Evolutionary conservation across 768 basidiomycete genomes (phyloP).

Genomic region (Kwoniella shandongensis): DNA sequence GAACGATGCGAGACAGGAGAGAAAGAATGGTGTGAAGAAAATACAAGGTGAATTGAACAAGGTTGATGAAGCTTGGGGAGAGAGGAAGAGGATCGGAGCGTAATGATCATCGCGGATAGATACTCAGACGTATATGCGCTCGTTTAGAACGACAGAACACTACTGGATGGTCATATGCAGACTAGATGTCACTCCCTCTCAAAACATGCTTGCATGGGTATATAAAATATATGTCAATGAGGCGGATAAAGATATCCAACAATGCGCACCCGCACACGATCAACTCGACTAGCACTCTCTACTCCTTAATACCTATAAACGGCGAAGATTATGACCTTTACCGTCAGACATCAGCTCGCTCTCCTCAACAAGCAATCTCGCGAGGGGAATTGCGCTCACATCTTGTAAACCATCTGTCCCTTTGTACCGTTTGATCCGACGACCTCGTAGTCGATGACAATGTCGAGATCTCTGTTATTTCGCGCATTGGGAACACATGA

Average conservation of each 20-base stretch:
- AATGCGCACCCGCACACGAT: too few relatives aligned
- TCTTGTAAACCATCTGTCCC: constrained; percentile 54
- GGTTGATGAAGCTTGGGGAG: constrained; percentile 70
- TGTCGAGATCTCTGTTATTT: constrained; percentile 95
- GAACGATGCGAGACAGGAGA: constrained; percentile 71
- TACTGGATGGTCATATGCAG: too few relatives aligned
- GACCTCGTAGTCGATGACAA: constrained; percentile 70
- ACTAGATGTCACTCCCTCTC: too few relatives aligned
- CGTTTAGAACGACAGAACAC: not conserved
- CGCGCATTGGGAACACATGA: constrained; percentile 82
- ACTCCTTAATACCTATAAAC: constrained; percentile 12
- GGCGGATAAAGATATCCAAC: too few relatives aligned
- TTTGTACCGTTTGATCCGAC: constrained; percentile 50
- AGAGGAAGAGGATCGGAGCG: constrained; percentile 33
- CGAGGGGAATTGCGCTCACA: constrained; percentile 40
- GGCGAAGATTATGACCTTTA: constrained; percentile 37
- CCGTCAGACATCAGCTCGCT: constrained; percentile 39
- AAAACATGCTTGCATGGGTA: constrained; percentile 13
- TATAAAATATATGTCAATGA: constrained; percentile 1
- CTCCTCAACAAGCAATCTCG: not conserved
- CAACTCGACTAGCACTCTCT: too few relatives aligned
- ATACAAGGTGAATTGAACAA: constrained; percentile 79
- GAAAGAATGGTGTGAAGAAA: constrained; percentile 82
- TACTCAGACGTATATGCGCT: not conserved
- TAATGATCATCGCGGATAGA: not conserved